Conservation (phyloP, 2,329 filamentous ascomycete species). For the Diplodia mutila region DNA sequence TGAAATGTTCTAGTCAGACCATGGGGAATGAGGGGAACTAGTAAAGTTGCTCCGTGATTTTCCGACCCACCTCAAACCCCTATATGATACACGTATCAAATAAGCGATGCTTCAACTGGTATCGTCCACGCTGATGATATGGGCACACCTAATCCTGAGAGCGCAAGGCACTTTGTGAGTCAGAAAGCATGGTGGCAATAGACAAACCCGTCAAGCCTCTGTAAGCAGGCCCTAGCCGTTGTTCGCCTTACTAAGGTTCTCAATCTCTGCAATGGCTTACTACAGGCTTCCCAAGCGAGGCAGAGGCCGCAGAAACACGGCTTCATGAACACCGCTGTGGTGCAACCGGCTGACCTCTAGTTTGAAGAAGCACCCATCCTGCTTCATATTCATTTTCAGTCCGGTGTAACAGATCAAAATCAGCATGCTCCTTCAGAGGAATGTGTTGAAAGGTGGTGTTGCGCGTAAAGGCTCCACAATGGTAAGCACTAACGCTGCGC, state of each 20-base stretch:
- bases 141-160: too few species aligned
- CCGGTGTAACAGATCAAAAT: neutral
- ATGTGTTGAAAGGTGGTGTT: neutral
- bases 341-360: neutral
- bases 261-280: neutral
- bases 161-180: too few species aligned
- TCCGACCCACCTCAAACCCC: too few species aligned
- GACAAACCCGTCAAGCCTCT: too few species aligned
- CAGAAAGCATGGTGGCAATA: too few species aligned
- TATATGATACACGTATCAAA: too few species aligned
- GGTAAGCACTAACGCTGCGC: constrained; percentile 16
- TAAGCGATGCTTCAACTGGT: too few species aligned
- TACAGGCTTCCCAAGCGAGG: neutral
- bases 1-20: too few species aligned
- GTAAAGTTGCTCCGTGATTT: too few species aligned
- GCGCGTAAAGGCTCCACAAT: constrained; percentile 13
- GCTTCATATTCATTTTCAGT: neutral
- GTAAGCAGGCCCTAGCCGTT: neutral
- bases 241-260: too few species aligned
- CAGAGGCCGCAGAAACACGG: neutral
- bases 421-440: neutral
- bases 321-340: neutral
- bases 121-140: too few species aligned
- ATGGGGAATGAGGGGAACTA: too few species aligned
- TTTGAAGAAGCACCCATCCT: neutral